phyloP scores from a whole-genome alignment of 1,284 basidiomycete species.

The Polyporus tsugae region DNA sequence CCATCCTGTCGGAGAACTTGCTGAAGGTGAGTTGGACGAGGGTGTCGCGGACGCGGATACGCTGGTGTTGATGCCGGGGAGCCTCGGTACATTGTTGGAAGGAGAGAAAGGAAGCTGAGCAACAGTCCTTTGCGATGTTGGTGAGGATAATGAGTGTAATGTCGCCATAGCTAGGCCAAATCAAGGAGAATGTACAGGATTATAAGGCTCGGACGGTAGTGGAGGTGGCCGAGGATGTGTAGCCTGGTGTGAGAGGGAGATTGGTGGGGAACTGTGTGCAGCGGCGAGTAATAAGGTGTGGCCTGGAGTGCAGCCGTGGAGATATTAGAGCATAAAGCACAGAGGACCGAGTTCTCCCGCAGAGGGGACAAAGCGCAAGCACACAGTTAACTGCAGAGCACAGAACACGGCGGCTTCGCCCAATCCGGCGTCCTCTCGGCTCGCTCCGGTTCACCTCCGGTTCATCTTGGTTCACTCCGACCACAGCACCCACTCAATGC shows the following conservation, averaged over 20 bases:
- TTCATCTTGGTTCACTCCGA: slow-evolving; percentile 20
- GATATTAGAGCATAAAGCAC: slow-evolving; percentile 33
- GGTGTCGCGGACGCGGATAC: slow-evolving; percentile 23
- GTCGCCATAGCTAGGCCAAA: slow-evolving; percentile 37
- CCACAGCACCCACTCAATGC: slow-evolving; percentile 9
- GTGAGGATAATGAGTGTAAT: slow-evolving; percentile 43
- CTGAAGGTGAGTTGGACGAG: slow-evolving; percentile 32
- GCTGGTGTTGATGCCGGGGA: slow-evolving; percentile 30
- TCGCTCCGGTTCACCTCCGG: slow-evolving; percentile 26
- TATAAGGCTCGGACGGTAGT: slow-evolving; percentile 30
- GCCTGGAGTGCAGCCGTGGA: slow-evolving; percentile 29
- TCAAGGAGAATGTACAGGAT: slow-evolving; percentile 35
- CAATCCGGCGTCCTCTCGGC: slow-evolving; percentile 13
- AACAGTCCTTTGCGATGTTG: slow-evolving; percentile 38
- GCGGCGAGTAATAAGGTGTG: slow-evolving; percentile 23
- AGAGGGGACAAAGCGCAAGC: slow-evolving; percentile 28
- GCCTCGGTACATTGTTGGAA: slow-evolving; percentile 35
- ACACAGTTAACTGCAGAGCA: slow-evolving; percentile 21
- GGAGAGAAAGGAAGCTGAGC: slow-evolving; percentile 43
- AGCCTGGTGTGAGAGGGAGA: slow-evolving; percentile 17
- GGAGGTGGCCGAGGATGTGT: slow-evolving; percentile 12
- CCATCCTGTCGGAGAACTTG: slow-evolving; percentile 30
- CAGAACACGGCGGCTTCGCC: slow-evolving; percentile 9
- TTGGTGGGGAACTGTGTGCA: slow-evolving; percentile 30
- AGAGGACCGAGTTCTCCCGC: slow-evolving; percentile 27